Base-by-base conservation (phyloP, 805 yeast genomes). In the Wickerhamiella nectarea region DNA sequence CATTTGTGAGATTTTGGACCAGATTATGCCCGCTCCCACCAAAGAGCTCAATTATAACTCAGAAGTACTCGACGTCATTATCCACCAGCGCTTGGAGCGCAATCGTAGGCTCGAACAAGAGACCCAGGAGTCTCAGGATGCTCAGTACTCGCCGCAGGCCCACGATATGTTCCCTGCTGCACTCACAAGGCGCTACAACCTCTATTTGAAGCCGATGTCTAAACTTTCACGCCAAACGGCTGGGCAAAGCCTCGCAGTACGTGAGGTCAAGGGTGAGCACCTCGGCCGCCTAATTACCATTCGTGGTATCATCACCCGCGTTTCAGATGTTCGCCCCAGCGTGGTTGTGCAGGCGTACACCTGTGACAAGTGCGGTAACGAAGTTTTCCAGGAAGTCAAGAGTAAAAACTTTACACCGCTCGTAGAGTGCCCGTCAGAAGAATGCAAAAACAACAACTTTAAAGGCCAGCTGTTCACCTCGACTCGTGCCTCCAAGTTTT, bases 311-410 rank as follows among this genome's bases (percentile, higher is more conserved):
- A 85, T 89, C 41, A 91, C 97, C 7, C 71, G 98, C 52, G 95
- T 87, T 4, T 80, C 94, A 2, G 99, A 91, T 60, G 98, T 91
- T 36, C 89, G 87, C 61, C 99, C 99, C 3, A 70, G 84, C 5
- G 83, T 91, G 6, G 68, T 74, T 48, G 96, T 91, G 43, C 85
- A 80, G 54, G 97, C 98, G 1, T 93, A 89, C 60, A 84, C 97
- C 6, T 91, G 99, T 66, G 98, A 91, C 60, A 81, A 81, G 55
- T 91, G 99, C 69, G 99, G 98, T 38, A 80, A 74, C 63, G 99
- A 91, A 64, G 77, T 85, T 43, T 91, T 93, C 70, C 97, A 91
- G 66, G 97, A 93, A 60, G 94, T 91, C 51, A 78, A 75, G 51
- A 66, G 87, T 15, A 76, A 78, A 58, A 77, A 82, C 36, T 93